Percentiles rank a stretch among this genome's conserved stretches.
These are phyloP conservation scores for Podospora bellae-mahoneyi DNA, from an alignment of 495 filamentous ascomycete genomes.

Conservation along the genomic window DNA sequence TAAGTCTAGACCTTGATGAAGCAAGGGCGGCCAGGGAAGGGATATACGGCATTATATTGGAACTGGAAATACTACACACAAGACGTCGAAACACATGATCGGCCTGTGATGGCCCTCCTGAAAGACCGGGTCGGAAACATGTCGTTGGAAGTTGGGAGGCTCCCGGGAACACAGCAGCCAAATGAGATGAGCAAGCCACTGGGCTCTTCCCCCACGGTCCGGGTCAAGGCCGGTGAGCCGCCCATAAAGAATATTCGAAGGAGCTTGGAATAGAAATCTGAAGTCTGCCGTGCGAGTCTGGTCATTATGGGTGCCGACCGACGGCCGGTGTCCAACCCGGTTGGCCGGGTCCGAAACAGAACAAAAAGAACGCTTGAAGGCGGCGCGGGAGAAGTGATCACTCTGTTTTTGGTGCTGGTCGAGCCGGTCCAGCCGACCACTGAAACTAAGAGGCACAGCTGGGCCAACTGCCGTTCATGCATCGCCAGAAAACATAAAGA, in stretches of 20 bases:
- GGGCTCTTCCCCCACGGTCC: not conserved
- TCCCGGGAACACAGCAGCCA: slow-evolving; percentile 1
- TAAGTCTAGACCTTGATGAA: slow-evolving; percentile 3
- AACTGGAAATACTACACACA: slow-evolving; percentile 4
- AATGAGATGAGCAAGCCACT: slow-evolving; percentile 2
- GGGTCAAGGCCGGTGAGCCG: not conserved
- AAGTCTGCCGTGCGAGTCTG: not conserved
- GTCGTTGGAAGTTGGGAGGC: slow-evolving; percentile 4
- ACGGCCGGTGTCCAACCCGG: not conserved
- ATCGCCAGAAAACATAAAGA: not conserved
- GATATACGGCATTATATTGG: slow-evolving; percentile 6
- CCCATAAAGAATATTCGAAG: not conserved
- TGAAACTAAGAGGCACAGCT: slow-evolving; percentile 14
- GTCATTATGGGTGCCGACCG: not conserved
- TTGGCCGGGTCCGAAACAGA: slow-evolving; percentile 21
- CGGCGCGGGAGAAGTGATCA: slow-evolving; percentile 15
- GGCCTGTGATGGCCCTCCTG: not conserved
- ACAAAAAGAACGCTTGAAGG: slow-evolving; percentile 7
- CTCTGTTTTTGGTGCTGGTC: slow-evolving; percentile 13
- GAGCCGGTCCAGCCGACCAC: slow-evolving; percentile 9
- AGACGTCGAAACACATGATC: slow-evolving; percentile 4
- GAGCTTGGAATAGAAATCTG: not conserved
- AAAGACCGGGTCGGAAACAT: not conserved
- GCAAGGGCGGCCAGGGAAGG: not conserved
- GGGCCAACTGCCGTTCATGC: not conserved